A percentile compares a stretch with the other conserved stretches of the same genome.
Evolutionary conservation across 2,329 filamentous ascomycete species (phyloP).

Genomic region (Coniella lustricola): DNA sequence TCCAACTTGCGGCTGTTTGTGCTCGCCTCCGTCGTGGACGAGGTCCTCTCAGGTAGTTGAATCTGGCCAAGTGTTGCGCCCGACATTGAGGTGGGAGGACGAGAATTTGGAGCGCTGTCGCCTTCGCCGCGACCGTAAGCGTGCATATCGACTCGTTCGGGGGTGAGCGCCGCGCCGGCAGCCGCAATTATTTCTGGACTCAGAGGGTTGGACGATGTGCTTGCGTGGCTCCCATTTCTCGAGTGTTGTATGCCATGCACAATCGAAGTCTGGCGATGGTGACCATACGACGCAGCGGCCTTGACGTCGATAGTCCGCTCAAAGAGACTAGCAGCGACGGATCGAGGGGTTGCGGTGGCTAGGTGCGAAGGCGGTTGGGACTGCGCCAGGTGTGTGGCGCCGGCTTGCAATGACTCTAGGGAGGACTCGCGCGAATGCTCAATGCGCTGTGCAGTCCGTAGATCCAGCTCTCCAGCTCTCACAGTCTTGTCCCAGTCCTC

Average conservation of each 20-base stretch:
- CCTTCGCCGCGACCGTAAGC: slow-evolving; percentile 39
- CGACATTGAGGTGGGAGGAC: slow-evolving; percentile 43
- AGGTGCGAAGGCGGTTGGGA: slow-evolving; percentile 26
- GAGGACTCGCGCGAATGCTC: slow-evolving; percentile 54
- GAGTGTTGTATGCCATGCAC: slow-evolving; percentile 93
- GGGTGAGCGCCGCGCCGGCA: slow-evolving; percentile 48
- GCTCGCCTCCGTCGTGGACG: slow-evolving; percentile 39
- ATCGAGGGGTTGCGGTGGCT: slow-evolving; percentile 35
- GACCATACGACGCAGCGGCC: slow-evolving; percentile 55
- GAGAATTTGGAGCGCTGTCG: slow-evolving; percentile 32
- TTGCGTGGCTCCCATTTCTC: slow-evolving; percentile 79
- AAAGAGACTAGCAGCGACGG: slow-evolving; percentile 34
- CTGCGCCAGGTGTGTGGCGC: slow-evolving; percentile 26
- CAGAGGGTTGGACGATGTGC: slow-evolving; percentile 73
- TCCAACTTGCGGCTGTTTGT: slow-evolving; percentile 44
- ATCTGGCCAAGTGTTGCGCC: slow-evolving; percentile 26
- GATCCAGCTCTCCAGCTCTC: slow-evolving; percentile 37
- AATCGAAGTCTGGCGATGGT: slow-evolving; percentile 94
- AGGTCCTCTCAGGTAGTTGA: slow-evolving; percentile 36
- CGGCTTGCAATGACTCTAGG: slow-evolving; percentile 42
- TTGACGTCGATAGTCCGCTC: slow-evolving; percentile 52
- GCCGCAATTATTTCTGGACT: slow-evolving; percentile 80
- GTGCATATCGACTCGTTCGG: slow-evolving; percentile 46
- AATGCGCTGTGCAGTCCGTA: slow-evolving; percentile 31
- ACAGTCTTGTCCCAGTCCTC: slow-evolving; percentile 47